These are phyloP conservation scores for Gloeopeniophorella convolvens DNA, from an alignment of 768 basidiomycete species.

Conservation along the genomic window DNA sequence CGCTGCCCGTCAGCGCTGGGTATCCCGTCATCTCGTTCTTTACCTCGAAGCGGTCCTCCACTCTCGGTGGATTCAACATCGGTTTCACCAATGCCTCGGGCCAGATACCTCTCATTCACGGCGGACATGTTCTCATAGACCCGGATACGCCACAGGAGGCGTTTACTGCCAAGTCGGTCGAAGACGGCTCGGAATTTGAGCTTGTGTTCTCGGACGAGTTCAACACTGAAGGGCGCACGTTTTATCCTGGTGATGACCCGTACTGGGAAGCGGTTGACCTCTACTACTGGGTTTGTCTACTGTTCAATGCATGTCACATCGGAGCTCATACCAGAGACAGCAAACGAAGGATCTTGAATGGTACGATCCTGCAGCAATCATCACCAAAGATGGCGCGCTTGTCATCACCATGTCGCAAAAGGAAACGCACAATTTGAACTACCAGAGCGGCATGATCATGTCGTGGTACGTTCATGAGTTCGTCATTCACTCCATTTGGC, in stretches of 20 bases:
- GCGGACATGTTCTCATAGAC: slow-evolving; percentile 45
- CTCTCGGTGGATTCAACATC: slow-evolving; percentile 37
- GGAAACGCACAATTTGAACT: slow-evolving; percentile 60
- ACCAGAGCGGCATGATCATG: slow-evolving; percentile 26
- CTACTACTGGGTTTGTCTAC: slow-evolving; percentile 38
- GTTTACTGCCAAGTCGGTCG: slow-evolving; percentile 46
- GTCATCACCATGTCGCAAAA: slow-evolving; percentile 52
- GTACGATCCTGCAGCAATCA: slow-evolving; percentile 72
- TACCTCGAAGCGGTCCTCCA: slow-evolving; percentile 20
- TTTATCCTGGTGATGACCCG: slow-evolving; percentile 70
- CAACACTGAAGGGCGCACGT: slow-evolving; percentile 69
- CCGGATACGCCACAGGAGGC: slow-evolving; percentile 52
- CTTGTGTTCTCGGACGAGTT: slow-evolving; percentile 91
- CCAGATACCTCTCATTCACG: slow-evolving; percentile 50
- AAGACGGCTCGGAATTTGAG: slow-evolving; percentile 54
- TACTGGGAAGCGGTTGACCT: slow-evolving; percentile 45
- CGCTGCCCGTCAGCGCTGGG: slow-evolving; percentile 33
- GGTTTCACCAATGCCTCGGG: slow-evolving; percentile 44
- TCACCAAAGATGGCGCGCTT: slow-evolving; percentile 36
- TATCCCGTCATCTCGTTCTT: slow-evolving; percentile 33
- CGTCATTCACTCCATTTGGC: no score
- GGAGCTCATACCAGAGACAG: no score
- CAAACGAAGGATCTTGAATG: slow-evolving; percentile 62
- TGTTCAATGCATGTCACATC: no score
- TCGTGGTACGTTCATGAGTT: no score